These are phyloP conservation scores for Penicillium palitans DNA, from an alignment of 2,329 filamentous ascomycete genomes.

Conservation along the genomic window DNA sequence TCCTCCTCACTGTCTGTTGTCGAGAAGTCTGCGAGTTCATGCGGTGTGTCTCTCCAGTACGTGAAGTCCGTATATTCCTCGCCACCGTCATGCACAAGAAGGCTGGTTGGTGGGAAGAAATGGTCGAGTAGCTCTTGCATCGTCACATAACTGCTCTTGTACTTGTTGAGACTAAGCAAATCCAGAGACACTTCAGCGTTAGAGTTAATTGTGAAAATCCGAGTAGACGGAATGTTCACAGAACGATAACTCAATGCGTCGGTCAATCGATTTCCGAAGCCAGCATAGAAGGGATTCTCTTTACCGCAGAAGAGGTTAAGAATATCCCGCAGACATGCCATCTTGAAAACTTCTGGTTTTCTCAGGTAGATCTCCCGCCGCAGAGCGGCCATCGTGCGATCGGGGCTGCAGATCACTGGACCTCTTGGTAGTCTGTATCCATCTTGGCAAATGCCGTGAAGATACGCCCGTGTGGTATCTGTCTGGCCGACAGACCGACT, in stretches of 20 bases:
- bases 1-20: conserved; percentile 69
- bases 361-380: conserved; percentile 90
- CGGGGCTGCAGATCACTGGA: conserved; percentile 91
- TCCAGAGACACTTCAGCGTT: conserved; percentile 95
- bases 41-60: conserved; percentile 85
- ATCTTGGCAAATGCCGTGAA: conserved; percentile 86
- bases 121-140: conserved; percentile 98
- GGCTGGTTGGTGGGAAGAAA: conserved; percentile 90
- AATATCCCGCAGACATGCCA: conserved; percentile 95
- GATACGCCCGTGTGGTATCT: conserved; percentile 83
- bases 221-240: conserved; percentile 88
- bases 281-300: conserved; percentile 87
- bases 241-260: conserved; percentile 95
- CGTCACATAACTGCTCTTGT: conserved; percentile 94
- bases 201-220: conserved; percentile 98
- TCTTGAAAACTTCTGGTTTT: conserved; percentile 98
- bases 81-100: conserved; percentile 82
- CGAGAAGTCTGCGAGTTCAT: conserved; percentile 85
- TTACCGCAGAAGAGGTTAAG: conserved; percentile 78
- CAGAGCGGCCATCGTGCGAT: conserved; percentile 90
- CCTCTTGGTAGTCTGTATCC: conserved; percentile 82
- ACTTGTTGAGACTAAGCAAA: conserved; percentile 83
- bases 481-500: conserved; percentile 91
- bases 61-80: conserved; percentile 97
- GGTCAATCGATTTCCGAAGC: conserved; percentile 93